phyloP scores from a whole-genome alignment of 1,139 yeast genomes.

The Yamadazyma spencermartinsiae region DNA sequence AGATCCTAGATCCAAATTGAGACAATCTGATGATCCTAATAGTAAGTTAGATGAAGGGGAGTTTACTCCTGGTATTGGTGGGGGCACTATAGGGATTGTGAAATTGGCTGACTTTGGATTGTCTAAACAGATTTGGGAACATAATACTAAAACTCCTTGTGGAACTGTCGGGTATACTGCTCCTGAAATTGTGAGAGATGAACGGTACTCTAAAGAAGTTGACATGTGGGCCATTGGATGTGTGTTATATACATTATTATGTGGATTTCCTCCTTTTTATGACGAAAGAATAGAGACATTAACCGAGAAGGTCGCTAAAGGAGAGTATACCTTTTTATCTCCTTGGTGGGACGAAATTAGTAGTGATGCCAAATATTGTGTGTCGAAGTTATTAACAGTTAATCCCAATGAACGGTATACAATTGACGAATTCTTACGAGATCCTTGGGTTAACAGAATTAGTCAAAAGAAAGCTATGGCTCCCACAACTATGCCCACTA shows the following conservation, averaged over 20 bases:
- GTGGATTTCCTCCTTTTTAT: slow-evolving; percentile 65
- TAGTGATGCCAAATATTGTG: slow-evolving; percentile 61
- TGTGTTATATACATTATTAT: slow-evolving; percentile 57
- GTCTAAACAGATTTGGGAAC: slow-evolving; percentile 57
- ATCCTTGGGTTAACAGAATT: slow-evolving; percentile 71
- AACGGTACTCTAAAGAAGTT: slow-evolving; percentile 58
- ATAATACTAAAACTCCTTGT: slow-evolving; percentile 62
- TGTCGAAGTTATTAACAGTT: slow-evolving; percentile 72
- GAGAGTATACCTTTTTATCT: slow-evolving; percentile 55
- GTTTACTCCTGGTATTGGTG: slow-evolving; percentile 47
- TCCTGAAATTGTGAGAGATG: slow-evolving; percentile 60
- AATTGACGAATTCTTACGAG: slow-evolving; percentile 73
- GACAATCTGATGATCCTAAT: slow-evolving; percentile 48
- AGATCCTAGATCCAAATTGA: slow-evolving; percentile 38
- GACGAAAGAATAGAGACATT: slow-evolving; percentile 57
- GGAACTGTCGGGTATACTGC: slow-evolving; percentile 67
- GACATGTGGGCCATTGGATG: slow-evolving; percentile 70
- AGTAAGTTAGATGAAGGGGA: slow-evolving; percentile 55
- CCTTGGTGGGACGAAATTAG: slow-evolving; percentile 70
- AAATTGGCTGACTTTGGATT: slow-evolving; percentile 61
- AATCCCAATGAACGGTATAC: slow-evolving; percentile 78
- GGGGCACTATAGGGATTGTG: slow-evolving; percentile 53
- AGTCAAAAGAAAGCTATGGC: slow-evolving; percentile 7
- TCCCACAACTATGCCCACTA: slow-evolving; percentile 10
- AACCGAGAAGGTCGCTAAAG: slow-evolving; percentile 59